Base-by-base conservation (phyloP, 2,329 filamentous ascomycete genomes). In the Tricladium varicosporioides region DNA sequence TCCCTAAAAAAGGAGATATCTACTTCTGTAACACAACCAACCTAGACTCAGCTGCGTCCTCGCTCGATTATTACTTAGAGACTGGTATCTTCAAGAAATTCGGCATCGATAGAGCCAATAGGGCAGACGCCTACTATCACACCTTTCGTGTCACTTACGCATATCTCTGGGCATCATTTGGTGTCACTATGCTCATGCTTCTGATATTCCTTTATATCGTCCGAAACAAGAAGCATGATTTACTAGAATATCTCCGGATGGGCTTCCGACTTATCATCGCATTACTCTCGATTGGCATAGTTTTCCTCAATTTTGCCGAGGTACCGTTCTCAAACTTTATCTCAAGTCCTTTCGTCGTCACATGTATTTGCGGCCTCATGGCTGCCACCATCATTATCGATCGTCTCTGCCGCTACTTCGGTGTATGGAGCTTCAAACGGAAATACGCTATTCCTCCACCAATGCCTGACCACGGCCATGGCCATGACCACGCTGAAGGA, bases 181-280 rank as follows among this genome's bases (percentile, higher is more conserved):
- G 33, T 16, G 16, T 57, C 10, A 48, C 51, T 5, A 42, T 57
- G 40, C 5, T 52, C 13, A 49, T 52, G 49, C 31, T 57, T 7
- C 14, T 44, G 13, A 14, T 57, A 1, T 53, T 57, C 32, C 50
- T 53, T 31, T 57, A 46, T 33, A 53, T 57, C 27, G 47, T 53
- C 19, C 44, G 55, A 32, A 54, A 45, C 18, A 57, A 54, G 36
- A 57, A 57, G 46, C 55, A 51, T 19, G 55, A 57, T 27, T 11
- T 53, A 3, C 46, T 53, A 3, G 55, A 57, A 44, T 53, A 18
- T 13, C 7, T 57, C 11, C 50, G 55, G 13, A 33, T 57, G 5
- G 47, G 33, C 3, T 57, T 53, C 40, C 55, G 55, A 15, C 19
- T 48, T 11, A 15, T 51, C 13, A 43, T 57, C 16, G 55, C 51